Evolutionary conservation across 176 grass and related monocot genomes (phyloP), one percentile per base, ranked within the genome.

Genomic region (Triticum aestivum): DNA sequence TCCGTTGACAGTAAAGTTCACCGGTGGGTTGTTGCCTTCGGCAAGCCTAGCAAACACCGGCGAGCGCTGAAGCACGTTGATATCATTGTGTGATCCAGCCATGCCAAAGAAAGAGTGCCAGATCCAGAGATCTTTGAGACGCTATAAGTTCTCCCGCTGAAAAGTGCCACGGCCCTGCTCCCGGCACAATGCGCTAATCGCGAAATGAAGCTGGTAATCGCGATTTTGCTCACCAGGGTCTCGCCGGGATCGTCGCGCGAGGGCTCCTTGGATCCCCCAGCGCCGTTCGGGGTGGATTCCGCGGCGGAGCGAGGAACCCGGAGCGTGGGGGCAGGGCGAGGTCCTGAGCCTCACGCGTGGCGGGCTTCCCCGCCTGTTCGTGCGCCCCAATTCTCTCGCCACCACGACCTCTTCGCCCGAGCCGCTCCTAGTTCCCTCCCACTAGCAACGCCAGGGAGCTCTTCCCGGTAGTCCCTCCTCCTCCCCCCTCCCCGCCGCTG

Each of bases 271-370:
- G 13, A 75, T 2, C 44, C 49, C 47, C 73, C 44, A 29, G 42
- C 41, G 71, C 71, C 42, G 14, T 24, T 24, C 42, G 26, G 26
- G 7, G 54, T 76, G 73, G 45, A 54, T 76, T 27, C 73, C 44
- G 45, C 73, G 73, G 73, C 45, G 26, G 73, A 45, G 73, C 72
- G 42, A 76, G 73, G 26, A 8, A 54, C 8, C 32, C 73, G 73
- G 73, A 75, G 72, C 72, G 42, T 6, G 41, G 71, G 71, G 13
- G 72, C 23, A 75, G 72, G 42, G 73, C 44, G 72, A 75, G 72
- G 72, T 75, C 13, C 8, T 26, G 12, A 45, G 49, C 73, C 45
- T 76, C 73, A 76, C 73, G 73, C 8, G 45, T 76, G 73, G 73
- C 14, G 45, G 44, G 41, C 41, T 74, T 47, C 71, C 21, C 68